Evolutionary conservation across 2,329 filamentous ascomycete species (phyloP), one percentile per base, ranked within the genome.

Genomic region (Furcasterigmium furcatum): DNA sequence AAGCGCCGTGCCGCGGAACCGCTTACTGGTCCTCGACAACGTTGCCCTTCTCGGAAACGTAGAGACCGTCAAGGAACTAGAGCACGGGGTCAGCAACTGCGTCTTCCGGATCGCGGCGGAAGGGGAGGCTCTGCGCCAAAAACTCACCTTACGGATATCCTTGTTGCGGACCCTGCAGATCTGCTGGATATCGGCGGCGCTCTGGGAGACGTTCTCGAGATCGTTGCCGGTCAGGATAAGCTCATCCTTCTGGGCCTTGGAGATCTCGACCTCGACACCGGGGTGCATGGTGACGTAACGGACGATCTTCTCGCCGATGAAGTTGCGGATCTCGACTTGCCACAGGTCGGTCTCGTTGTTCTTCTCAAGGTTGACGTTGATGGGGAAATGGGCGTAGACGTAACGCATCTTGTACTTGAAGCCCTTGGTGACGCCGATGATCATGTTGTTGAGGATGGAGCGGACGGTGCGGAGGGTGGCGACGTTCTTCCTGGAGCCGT

Each of bases 401-500:
- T 99, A 99, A 68, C 95, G 90, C 92, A 99, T 97, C 89, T 99
- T 99, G 88, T 99, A 99, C 82, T 95, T 95, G 89, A 87, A 99
- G 62, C 94, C 94, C 82, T 92, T 95, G 73, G 94, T 99, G 60
- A 99, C 94, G 74, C 94, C 94, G 65, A 91, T 85, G 75, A 99
- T 88, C 78, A 99, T 73, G 87, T 99, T 99, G 84, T 95, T 89
- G 83, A 99, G 95, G 76, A 97, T 76, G 58, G 92, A 92, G 70
- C 91, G 90, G 79, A 99, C 94, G 67, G 94, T 99, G 66, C 94
- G 91, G 75, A 99, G 91, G 62, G 92, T 89, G 68, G 94, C 94
- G 70, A 99, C 88, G 73, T 90, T 92, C 87, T 99, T 99, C 79
- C 94, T 90, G 69, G 82, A 82, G 72, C 94, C 94, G 77, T 99